phyloP scores from a whole-genome alignment of 164 flowering plant species.

The Buxus sempervirens region DNA sequence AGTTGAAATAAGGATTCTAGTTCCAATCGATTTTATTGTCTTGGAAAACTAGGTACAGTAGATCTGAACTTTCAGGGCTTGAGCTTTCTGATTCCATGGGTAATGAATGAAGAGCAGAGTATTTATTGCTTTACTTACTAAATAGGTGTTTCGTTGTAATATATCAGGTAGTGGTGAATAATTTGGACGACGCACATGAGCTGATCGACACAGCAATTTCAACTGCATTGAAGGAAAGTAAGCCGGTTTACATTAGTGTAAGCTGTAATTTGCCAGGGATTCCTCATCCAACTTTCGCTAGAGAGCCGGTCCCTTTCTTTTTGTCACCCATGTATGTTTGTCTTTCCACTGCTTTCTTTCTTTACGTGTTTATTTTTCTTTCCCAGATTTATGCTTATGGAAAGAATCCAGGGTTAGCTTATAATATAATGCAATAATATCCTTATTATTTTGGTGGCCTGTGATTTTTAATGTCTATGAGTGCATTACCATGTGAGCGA shows the following conservation, averaged over 20 bases:
- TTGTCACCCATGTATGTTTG: conserved; percentile 47
- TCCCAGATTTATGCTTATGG: not conserved
- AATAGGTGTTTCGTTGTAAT: conserved; percentile 5
- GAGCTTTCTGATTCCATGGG: too few relatives aligned
- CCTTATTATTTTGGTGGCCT: not conserved
- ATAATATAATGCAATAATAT: not conserved
- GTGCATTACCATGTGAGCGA: not conserved
- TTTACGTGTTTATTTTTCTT: not conserved
- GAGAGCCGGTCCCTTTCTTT: conserved; percentile 59
- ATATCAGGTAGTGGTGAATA: conserved; percentile 60
- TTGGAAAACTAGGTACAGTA: too few relatives aligned
- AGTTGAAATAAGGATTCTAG: not conserved
- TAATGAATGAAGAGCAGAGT: not conserved
- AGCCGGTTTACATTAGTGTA: conserved; percentile 63
- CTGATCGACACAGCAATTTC: conserved; percentile 69
- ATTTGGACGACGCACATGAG: conserved; percentile 72
- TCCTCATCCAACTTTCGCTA: conserved; percentile 55
- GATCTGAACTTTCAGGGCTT: too few relatives aligned
- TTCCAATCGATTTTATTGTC: too few relatives aligned
- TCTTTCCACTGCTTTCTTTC: not conserved
- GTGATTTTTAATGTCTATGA: not conserved
- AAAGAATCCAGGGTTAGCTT: too few relatives aligned
- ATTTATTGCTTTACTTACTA: not conserved
- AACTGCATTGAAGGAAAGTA: conserved; percentile 68
- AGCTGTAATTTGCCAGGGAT: conserved; percentile 62